Conservation (phyloP, 2,329 filamentous ascomycete genomes). For the Xylariaceae sp. region DNA sequence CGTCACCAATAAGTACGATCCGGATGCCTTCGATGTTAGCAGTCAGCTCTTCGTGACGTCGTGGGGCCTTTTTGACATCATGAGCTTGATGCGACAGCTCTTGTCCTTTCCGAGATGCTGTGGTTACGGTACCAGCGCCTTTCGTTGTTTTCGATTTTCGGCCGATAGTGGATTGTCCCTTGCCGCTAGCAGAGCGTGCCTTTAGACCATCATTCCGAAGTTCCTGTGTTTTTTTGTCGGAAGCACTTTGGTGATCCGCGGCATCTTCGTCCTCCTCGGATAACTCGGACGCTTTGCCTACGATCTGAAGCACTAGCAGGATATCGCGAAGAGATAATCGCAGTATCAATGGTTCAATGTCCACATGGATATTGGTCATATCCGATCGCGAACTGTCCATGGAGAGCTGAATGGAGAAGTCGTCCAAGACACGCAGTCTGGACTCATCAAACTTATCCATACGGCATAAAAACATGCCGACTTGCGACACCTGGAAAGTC, state of each 20-base stretch:
- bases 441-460: constrained; percentile 98
- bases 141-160: constrained; percentile 40
- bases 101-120: constrained; percentile 25
- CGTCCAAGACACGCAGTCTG: constrained; percentile 87
- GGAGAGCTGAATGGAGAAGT: constrained; percentile 88
- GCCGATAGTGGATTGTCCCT: constrained; percentile 51
- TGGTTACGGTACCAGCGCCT: constrained; percentile 33
- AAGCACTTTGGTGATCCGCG: constrained; percentile 37
- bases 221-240: constrained; percentile 57
- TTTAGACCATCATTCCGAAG: constrained; percentile 49
- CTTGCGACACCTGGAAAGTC: constrained; percentile 87
- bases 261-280: constrained; percentile 60
- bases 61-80: constrained; percentile 31
- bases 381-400: constrained; percentile 68
- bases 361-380: constrained; percentile 76
- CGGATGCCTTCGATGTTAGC: constrained; percentile 84
- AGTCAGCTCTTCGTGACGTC: constrained; percentile 71
- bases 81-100: constrained; percentile 30
- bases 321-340: constrained; percentile 92
- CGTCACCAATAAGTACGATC: constrained; percentile 89
- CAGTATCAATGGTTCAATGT: constrained; percentile 87
- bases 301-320: constrained; percentile 85
- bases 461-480: constrained; percentile 97
- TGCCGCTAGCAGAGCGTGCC: constrained; percentile 56
- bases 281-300: constrained; percentile 85